Base-by-base conservation (phyloP, 208 protist species). In the Histomonas meleagridis region DNA sequence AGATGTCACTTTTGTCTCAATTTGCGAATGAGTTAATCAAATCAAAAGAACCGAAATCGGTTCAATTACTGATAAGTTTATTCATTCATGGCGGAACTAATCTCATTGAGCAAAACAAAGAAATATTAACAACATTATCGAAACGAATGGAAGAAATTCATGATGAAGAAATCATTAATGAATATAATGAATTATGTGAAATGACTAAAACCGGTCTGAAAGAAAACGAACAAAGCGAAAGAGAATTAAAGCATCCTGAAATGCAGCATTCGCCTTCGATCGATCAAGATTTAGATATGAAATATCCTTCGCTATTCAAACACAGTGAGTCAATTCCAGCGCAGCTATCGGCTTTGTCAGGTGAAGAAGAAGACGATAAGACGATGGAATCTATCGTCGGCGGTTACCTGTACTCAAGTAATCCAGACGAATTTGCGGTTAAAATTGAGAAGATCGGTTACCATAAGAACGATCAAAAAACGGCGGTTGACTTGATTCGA, bases 241-340 rank as follows among this genome's bases (percentile, higher is more conserved):
- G 23, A 14, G 76, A 86, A 49, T 46, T 86, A 18, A 32, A 55
- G 26, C 18, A 86, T 32, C 76, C 76, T 55, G 4, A 48, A 51
- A 86, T 86, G 76, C 51, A 86, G 28, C 76, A 86, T 9, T 55
- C 46, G 0, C 76, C 76, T 55, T 86, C 76, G 16, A 35, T 86
- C 7, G 76, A 86, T 21, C 51, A 18, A 86, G 18, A 43, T 0
- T 46, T 86, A 4, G 46, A 86, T 38, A 46, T 18, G 3, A 14
- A 86, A 38, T 86, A 86, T n/a, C 14, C 14, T 14, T 55, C 43
- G 16, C 76, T 86, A 18, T 86, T 86, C 76, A 86, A 86, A n/a
- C 40, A 46, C 18, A 26, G 5, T 26, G 46, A 55, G 21, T 86
- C 76, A 48, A 86, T 86, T 28, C 76, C 76, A 55, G n/a, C 55